Base-by-base conservation (phyloP, 768 basidiomycete species). In the Flagelloscypha sp. region DNA sequence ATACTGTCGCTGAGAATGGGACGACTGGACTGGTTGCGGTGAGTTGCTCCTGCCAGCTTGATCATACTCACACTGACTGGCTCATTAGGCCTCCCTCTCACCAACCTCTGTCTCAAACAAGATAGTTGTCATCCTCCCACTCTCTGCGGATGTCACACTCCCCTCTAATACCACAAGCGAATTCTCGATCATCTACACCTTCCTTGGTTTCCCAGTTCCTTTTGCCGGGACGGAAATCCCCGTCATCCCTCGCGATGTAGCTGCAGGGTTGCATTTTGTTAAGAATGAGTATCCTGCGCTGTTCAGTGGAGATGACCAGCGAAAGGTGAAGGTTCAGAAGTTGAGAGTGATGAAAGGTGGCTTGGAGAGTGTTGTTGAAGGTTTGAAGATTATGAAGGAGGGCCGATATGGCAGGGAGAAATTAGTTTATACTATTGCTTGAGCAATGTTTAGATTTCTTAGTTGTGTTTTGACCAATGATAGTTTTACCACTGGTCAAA, bases 331-430 rank as follows among this genome's bases (percentile, higher is more conserved):
- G 22, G 5, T 9, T 18, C 35, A 30, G 35, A 24, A 24, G 16
- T 15, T 37, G 23, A 15, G 35, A 15, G 13, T 9, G 5, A 9
- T 37, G 24, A 13, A 7, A 12, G 35, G 35, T 7, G 35, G 35
- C 12, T 20, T 37, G 12, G 35, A 29, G 11, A 37, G 19, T 12
- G 27, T 37, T 15, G 15, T 24, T 11, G 23, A 37, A 30, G 35
- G 35, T 11, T 15, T 37, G 24, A 19, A 27, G 18, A 32, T 37
- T 15, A 37, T 37, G 35, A 37, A 25, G 27, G 35, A 37, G 18
- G 35, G 35, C 9, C 21, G 21, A 15, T 37, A 31, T 18, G 29
- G 27, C 7, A n/a, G 35, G 10, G 35, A 37, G 27, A 37, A 37
- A 19, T 18, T 37, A 12, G 35, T 37, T 5, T 37, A 37, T 15